Evolutionary conservation across 345 rosid genomes (phyloP).

Genomic region (Citrus glauca): DNA sequence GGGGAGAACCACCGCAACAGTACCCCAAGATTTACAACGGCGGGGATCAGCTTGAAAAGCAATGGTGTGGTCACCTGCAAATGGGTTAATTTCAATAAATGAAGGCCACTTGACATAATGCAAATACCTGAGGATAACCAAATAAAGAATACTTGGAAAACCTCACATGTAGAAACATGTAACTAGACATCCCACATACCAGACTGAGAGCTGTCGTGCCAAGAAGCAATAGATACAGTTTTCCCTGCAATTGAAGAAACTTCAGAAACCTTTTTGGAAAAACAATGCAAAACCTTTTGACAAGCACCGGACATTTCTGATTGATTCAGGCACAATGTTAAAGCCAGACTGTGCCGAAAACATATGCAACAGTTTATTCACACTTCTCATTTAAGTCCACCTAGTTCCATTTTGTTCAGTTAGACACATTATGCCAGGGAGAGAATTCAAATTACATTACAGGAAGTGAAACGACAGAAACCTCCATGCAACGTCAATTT

Average conservation of each 20-base stretch:
- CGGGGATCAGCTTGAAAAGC: slow-evolving; percentile 94
- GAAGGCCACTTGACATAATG: background rate
- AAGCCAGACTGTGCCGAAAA: background rate
- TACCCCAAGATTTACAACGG: slow-evolving; percentile 86
- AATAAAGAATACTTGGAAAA: background rate
- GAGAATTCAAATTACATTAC: background rate
- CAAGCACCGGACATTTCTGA: background rate
- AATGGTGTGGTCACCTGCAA: slow-evolving; percentile 90
- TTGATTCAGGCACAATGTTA: background rate
- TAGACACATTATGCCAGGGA: background rate
- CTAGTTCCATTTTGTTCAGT: background rate
- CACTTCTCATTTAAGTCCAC: background rate
- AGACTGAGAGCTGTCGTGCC: slow-evolving; percentile 89
- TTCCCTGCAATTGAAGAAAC: slow-evolving; percentile 51
- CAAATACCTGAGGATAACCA: background rate
- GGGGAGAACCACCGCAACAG: slow-evolving; percentile 87
- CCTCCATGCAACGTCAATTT: background rate
- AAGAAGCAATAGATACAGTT: slow-evolving; percentile 79
- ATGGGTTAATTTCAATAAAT: background rate
- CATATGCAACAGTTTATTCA: background rate
- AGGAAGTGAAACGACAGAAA: background rate
- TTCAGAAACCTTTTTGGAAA: background rate
- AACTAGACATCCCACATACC: slow-evolving; percentile 27
- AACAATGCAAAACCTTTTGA: background rate
- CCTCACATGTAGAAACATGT: background rate